Evolutionary conservation across 768 basidiomycete genomes (phyloP).

Genomic region (Phylloporus sp.): DNA sequence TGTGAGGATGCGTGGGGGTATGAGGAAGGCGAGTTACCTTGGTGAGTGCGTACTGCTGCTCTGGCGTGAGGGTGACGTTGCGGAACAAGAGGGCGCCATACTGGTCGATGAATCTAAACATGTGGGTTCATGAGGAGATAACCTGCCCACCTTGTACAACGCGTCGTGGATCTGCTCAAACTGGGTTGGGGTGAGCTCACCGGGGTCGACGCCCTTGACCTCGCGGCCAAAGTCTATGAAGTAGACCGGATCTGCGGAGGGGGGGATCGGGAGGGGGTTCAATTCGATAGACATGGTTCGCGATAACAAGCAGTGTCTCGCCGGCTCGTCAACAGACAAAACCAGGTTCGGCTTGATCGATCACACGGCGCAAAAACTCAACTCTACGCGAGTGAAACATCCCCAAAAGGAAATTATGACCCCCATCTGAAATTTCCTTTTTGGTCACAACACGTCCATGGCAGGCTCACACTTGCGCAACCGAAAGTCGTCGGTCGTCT

Average conservation of each 20-base stretch:
- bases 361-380: not conserved
- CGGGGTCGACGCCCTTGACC: constrained; percentile 72
- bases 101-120: constrained; percentile 33
- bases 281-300: constrained; percentile 63
- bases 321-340: no score
- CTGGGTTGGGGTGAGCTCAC: constrained; percentile 52
- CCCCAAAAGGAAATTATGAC: not conserved
- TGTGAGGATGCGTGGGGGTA: not conserved
- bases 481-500: constrained; percentile 12
- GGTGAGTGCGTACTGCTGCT: constrained; percentile 81
- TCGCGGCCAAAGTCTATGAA: constrained; percentile 73
- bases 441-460: not conserved
- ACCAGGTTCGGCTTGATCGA: no score
- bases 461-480: constrained; percentile 19
- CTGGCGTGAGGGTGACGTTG: constrained; percentile 62
- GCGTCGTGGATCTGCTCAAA: constrained; percentile 66
- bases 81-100: constrained; percentile 75
- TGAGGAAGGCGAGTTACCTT: constrained; percentile 48
- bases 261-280: constrained; percentile 62
- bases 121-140: not conserved
- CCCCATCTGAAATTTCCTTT: not conserved
- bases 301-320: not conserved
- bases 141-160: constrained; percentile 63
- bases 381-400: not conserved
- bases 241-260: constrained; percentile 63